These are phyloP conservation scores for Protea cynaroides DNA, from an alignment of 164 flowering plant genomes.

Conservation along the genomic window DNA sequence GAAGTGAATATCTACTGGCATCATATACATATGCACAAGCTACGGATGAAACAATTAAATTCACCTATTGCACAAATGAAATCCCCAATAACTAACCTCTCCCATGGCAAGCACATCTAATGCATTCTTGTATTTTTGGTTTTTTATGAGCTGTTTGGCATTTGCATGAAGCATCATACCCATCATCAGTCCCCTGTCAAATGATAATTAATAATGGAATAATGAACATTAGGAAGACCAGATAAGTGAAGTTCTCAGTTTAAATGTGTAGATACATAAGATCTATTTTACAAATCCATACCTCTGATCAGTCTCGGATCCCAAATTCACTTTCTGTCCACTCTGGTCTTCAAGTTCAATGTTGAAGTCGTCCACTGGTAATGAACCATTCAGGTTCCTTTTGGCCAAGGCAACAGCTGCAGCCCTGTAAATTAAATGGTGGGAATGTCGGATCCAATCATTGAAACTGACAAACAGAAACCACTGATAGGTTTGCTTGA, in stretches of 20 bases:
- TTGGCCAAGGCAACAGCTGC: too few species aligned
- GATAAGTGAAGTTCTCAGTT: not conserved
- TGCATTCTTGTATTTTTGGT: slow-evolving; percentile 65
- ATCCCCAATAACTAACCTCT: slow-evolving; percentile 53
- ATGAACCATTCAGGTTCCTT: too few species aligned
- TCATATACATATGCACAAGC: too few species aligned
- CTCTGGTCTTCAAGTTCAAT: slow-evolving; percentile 89
- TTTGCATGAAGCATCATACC: slow-evolving; percentile 89
- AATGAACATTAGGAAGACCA: not conserved
- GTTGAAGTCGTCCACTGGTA: too few species aligned
- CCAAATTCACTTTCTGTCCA: slow-evolving; percentile 69
- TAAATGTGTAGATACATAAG: not conserved
- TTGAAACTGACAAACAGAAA: too few species aligned
- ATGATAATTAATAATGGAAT: slow-evolving; percentile 1
- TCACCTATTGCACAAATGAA: not conserved
- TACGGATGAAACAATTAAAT: not conserved
- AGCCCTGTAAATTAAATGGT: too few species aligned
- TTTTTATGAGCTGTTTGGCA: slow-evolving; percentile 56
- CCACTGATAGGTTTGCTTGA: too few species aligned
- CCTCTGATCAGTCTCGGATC: slow-evolving; percentile 81
- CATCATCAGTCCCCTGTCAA: slow-evolving; percentile 84
- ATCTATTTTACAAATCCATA: slow-evolving; percentile 22
- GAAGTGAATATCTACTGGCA: too few species aligned
- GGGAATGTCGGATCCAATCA: too few species aligned
- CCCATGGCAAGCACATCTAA: slow-evolving; percentile 89